Evolutionary conservation across 176 grass and related monocot genomes (phyloP).

Genomic region (Oryza australiensis): DNA sequence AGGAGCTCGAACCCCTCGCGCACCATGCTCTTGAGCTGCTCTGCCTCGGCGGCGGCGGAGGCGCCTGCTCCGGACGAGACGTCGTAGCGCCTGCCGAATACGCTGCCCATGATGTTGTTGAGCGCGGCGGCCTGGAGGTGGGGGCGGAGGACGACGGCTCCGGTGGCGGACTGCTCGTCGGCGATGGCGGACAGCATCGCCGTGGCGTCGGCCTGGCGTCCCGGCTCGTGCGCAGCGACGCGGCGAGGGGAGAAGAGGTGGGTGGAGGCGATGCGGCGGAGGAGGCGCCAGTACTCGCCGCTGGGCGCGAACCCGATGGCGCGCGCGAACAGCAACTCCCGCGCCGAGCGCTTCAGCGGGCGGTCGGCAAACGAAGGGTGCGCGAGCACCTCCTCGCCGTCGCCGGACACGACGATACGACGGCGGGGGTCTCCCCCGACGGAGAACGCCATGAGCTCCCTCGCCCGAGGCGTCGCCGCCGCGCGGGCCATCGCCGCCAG

Average conservation of each 20-base stretch:
- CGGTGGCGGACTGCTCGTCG: constrained; percentile 31
- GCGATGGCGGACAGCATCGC: constrained; percentile 45
- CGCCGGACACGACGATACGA: constrained; percentile 47
- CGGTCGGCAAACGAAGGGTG: constrained; percentile 57
- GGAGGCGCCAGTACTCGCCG: constrained; percentile 72
- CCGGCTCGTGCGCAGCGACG: constrained; percentile 62
- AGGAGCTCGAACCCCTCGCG: constrained; percentile 80
- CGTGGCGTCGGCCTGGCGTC: constrained; percentile 49
- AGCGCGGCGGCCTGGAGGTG: constrained; percentile 71
- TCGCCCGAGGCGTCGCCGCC: background rate
- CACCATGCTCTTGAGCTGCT: constrained; percentile 65
- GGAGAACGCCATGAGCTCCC: constrained; percentile 77
- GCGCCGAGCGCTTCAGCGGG: constrained; percentile 55
- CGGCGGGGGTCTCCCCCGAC: constrained; percentile 50
- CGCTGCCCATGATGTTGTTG: constrained; percentile 89
- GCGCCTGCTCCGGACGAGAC: background rate
- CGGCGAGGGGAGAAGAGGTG: constrained; percentile 78
- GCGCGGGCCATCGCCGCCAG: constrained; percentile 36
- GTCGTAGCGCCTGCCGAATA: constrained; percentile 66
- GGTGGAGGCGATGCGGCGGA: constrained; percentile 70
- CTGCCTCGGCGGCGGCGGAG: constrained; percentile 26
- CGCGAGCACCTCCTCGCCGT: constrained; percentile 54
- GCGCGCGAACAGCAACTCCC: constrained; percentile 69
- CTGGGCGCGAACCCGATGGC: constrained; percentile 72
- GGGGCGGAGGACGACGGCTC: constrained; percentile 43